Evolutionary conservation across 345 rosid genomes (phyloP).

Genomic region (Eutrema japonicum): DNA sequence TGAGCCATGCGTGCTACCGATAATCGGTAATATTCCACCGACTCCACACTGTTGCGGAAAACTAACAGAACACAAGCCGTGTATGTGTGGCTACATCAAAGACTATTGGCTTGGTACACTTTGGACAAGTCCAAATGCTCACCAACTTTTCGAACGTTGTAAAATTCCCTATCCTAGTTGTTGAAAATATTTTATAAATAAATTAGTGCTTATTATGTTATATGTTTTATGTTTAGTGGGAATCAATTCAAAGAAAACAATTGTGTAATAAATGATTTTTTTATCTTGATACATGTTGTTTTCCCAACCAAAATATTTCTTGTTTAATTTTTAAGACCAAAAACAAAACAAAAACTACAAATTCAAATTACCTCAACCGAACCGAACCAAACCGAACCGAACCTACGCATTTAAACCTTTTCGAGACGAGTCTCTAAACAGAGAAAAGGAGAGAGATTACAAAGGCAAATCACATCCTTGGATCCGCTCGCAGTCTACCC

Average conservation of each 20-base stretch:
- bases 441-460: neutral
- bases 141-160: neutral
- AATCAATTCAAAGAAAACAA: too few relatives aligned
- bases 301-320: too few relatives aligned
- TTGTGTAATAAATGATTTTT: too few relatives aligned
- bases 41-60: constrained; percentile 6
- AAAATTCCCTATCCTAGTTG: constrained; percentile 23
- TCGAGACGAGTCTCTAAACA: neutral
- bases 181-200: neutral
- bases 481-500: neutral
- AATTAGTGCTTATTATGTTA: neutral
- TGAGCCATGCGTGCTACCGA: constrained; percentile 8
- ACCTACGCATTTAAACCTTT: neutral
- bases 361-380: neutral
- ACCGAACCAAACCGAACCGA: neutral
- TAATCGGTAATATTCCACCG: neutral
- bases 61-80: neutral
- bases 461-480: neutral
- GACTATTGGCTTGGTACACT: neutral
- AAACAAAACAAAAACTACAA: neutral
- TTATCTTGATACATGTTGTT: too few relatives aligned
- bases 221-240: neutral
- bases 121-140: neutral
- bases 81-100: constrained; percentile 24
- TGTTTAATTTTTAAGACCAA: too few relatives aligned